Evolutionary conservation across 805 yeast species (phyloP).

Genomic region (Candida incommunis): DNA sequence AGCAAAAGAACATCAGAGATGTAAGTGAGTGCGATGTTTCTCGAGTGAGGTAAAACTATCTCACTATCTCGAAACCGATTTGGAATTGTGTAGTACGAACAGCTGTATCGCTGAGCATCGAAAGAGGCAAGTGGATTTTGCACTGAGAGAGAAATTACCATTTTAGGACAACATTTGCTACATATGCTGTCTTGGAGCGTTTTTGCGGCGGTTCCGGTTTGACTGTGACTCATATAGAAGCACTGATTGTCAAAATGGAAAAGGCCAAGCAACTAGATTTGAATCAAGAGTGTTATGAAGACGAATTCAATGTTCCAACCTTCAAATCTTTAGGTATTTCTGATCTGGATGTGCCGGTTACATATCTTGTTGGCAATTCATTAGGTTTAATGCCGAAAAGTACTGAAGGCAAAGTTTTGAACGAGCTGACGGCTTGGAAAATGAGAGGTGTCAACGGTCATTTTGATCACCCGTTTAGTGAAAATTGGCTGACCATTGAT

Average conservation of each 20-base stretch:
- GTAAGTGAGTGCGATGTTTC: too few relatives aligned
- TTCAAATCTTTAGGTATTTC: constrained; percentile 41
- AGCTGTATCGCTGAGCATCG: too few relatives aligned
- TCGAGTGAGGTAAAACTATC: too few relatives aligned
- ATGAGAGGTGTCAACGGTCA: constrained; percentile 74
- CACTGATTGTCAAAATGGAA: neutral
- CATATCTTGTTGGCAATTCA: constrained; percentile 87
- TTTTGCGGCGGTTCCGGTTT: too few relatives aligned
- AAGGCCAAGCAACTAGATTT: constrained; percentile 24
- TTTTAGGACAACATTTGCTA: too few relatives aligned
- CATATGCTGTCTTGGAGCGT: too few relatives aligned
- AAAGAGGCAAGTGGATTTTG: too few relatives aligned
- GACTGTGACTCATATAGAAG: too few relatives aligned
- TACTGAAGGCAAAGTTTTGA: constrained; percentile 40
- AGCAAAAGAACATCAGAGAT: too few relatives aligned
- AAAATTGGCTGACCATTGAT: constrained; percentile 74
- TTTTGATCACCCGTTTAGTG: constrained; percentile 29
- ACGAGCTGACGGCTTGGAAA: constrained; percentile 75
- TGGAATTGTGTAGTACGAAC: too few relatives aligned
- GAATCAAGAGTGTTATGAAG: constrained; percentile 25
- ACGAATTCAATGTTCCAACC: constrained; percentile 54
- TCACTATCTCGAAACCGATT: too few relatives aligned
- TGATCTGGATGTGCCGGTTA: constrained; percentile 17
- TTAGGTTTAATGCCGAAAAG: constrained; percentile 74
- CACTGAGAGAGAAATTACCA: too few relatives aligned